Conservation (phyloP, 495 filamentous ascomycete species). For the Penicillium maclennaniae region DNA sequence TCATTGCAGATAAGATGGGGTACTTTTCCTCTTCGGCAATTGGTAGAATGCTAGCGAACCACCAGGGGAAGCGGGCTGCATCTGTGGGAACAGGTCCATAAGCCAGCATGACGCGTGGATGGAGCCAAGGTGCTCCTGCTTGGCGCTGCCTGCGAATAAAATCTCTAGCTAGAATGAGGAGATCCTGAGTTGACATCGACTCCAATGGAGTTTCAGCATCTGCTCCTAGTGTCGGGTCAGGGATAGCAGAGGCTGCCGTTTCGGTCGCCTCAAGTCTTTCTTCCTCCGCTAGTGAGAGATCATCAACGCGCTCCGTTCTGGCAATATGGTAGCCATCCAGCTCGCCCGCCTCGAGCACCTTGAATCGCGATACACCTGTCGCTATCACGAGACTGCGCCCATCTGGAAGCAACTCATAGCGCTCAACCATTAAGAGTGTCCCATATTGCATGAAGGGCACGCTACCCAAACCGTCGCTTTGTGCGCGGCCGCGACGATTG, state of each 20-base stretch:
- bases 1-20: conserved; percentile 61
- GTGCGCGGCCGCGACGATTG: conserved; percentile 51
- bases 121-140: conserved; percentile 68
- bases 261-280: conserved; percentile 68
- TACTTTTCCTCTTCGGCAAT: conserved; percentile 78
- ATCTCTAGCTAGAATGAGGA: conserved; percentile 58
- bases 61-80: conserved; percentile 77
- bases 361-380: conserved; percentile 70
- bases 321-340: conserved; percentile 77
- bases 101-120: conserved; percentile 61
- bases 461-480: conserved; percentile 53
- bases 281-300: conserved; percentile 77
- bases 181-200: conserved; percentile 62
- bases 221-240: conserved; percentile 14
- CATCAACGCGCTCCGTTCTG: conserved; percentile 67
- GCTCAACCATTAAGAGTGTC: conserved; percentile 70
- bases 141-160: conserved; percentile 66
- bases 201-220: conserved; percentile 42
- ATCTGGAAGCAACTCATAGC: conserved; percentile 67
- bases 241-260: conserved; percentile 29
- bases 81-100: conserved; percentile 76
- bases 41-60: conserved; percentile 81
- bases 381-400: conserved; percentile 78
- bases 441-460: conserved; percentile 69
- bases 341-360: conserved; percentile 56